phyloP scores from a whole-genome alignment of 768 basidiomycete genomes.

The Suillus luteus region DNA sequence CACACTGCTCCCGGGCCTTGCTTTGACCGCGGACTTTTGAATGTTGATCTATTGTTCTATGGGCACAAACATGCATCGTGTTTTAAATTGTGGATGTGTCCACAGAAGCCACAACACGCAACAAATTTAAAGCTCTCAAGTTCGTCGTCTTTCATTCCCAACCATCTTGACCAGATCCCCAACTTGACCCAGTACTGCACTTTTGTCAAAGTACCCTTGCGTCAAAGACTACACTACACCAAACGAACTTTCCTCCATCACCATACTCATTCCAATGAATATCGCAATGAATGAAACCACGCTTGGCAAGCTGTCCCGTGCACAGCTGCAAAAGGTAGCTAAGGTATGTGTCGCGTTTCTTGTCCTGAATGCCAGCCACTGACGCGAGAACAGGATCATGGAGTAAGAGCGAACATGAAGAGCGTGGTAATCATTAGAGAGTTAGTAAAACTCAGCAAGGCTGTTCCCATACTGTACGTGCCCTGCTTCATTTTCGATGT shows the following conservation, averaged over 20 bases:
- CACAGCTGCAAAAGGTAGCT: slow-evolving; percentile 29
- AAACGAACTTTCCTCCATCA: background rate
- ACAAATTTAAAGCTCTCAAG: background rate
- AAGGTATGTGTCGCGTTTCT: slow-evolving; percentile 19
- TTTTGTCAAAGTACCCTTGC: background rate
- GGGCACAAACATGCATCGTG: slow-evolving; percentile 1
- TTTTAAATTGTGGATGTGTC: background rate
- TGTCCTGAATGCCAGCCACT: background rate
- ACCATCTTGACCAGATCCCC: background rate
- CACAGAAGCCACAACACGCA: background rate
- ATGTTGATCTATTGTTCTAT: slow-evolving; percentile 2
- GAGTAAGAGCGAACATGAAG: slow-evolving; percentile 28
- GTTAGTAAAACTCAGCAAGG: slow-evolving; percentile 14
- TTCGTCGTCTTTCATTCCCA: background rate
- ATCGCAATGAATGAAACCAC: slow-evolving; percentile 15
- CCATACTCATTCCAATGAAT: too few relatives aligned
- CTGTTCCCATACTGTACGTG: background rate
- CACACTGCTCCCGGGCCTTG: background rate
- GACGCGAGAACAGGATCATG: slow-evolving; percentile 17
- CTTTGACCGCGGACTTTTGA: slow-evolving; percentile 4
- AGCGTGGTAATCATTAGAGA: slow-evolving; percentile 27
- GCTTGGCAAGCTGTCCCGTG: slow-evolving; percentile 28
- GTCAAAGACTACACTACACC: background rate
- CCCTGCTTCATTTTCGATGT: slow-evolving; percentile 11
- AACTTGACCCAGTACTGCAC: background rate